Evolutionary conservation across 2,329 filamentous ascomycete genomes (phyloP).

Genomic region (Drechslerella dactyloides): DNA sequence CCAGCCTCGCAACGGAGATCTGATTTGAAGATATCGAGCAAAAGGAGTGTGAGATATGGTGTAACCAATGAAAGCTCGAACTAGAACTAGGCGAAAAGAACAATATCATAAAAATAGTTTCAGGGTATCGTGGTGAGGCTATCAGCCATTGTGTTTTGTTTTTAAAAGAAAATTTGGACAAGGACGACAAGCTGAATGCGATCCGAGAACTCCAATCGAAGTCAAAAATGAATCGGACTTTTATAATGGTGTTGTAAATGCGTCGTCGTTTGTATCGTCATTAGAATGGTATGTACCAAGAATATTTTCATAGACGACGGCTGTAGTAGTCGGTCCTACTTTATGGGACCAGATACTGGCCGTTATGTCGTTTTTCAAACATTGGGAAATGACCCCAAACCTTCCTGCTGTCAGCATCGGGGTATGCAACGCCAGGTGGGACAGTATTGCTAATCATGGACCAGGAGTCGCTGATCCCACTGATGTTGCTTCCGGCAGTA

Average conservation of each 20-base stretch:
- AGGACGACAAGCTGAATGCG: conserved; percentile 28
- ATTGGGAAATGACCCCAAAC: conserved; percentile 47
- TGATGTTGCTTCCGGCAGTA: conserved; percentile 45
- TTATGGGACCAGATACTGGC: conserved; percentile 44
- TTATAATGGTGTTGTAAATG: conserved; percentile 37
- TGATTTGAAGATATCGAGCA: conserved; percentile 25
- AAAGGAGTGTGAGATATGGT: conserved; percentile 10
- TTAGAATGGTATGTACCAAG: not conserved
- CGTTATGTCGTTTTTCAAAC: conserved; percentile 46
- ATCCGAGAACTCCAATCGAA: conserved; percentile 48
- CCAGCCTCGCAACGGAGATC: not conserved
- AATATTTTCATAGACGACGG: not conserved
- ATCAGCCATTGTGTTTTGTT: conserved; percentile 19
- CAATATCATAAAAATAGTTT: conserved; percentile 38
- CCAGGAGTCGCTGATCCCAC: conserved; percentile 48
- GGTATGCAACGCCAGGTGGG: conserved; percentile 39
- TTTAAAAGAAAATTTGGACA: conserved; percentile 10
- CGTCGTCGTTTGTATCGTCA: conserved; percentile 25
- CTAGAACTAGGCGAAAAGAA: conserved; percentile 17
- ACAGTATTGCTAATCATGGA: conserved; percentile 49
- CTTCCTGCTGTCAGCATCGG: conserved; percentile 41
- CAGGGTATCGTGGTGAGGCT: conserved; percentile 44
- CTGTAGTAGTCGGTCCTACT: not conserved
- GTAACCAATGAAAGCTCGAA: conserved; percentile 8
- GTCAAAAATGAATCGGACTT: conserved; percentile 49